A percentile compares a stretch with the other conserved stretches of the same genome.
phyloP scores from a whole-genome alignment of 1,139 yeast genomes.

The Pichia sp. region DNA sequence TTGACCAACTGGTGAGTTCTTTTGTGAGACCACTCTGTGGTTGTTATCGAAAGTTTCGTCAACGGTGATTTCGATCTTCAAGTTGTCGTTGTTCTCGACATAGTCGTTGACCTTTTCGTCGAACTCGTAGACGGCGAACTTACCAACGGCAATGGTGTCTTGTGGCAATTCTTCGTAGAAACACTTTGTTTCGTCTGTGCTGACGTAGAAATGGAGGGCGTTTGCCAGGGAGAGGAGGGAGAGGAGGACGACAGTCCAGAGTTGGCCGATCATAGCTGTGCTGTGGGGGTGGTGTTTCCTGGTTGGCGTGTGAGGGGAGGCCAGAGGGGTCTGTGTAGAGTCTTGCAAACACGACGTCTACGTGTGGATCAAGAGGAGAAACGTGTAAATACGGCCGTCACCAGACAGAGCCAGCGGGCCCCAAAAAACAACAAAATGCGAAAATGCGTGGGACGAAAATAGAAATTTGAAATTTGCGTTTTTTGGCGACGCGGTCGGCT shows the following conservation, averaged over 20 bases:
- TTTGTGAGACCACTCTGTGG: slow-evolving; percentile 57
- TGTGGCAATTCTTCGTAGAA: slow-evolving; percentile 53
- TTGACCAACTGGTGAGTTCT: slow-evolving; percentile 49
- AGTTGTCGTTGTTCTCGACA: slow-evolving; percentile 33
- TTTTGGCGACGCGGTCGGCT: no score
- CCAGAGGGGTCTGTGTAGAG: no score
- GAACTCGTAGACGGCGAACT: slow-evolving; percentile 34
- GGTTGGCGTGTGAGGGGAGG: no score
- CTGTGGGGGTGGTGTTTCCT: no score
- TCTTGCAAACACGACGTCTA: no score
- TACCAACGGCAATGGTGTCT: slow-evolving; percentile 51
- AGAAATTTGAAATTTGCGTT: no score
- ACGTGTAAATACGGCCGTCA: no score
- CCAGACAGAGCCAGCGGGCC: no score
- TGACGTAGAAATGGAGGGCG: slow-evolving; percentile 41
- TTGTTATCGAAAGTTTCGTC: slow-evolving; percentile 58
- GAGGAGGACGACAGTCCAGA: slow-evolving; percentile 2
- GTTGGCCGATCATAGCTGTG: slow-evolving; percentile 5
- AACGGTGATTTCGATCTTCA: slow-evolving; percentile 43
- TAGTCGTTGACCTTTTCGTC: slow-evolving; percentile 35
- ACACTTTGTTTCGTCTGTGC: slow-evolving; percentile 46
- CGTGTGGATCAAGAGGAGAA: no score
- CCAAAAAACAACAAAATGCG: no score
- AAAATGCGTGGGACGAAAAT: no score
- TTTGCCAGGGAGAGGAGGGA: slow-evolving; percentile 16